Base-by-base conservation (phyloP, 768 basidiomycete genomes). In the Ramaria rubella region DNA sequence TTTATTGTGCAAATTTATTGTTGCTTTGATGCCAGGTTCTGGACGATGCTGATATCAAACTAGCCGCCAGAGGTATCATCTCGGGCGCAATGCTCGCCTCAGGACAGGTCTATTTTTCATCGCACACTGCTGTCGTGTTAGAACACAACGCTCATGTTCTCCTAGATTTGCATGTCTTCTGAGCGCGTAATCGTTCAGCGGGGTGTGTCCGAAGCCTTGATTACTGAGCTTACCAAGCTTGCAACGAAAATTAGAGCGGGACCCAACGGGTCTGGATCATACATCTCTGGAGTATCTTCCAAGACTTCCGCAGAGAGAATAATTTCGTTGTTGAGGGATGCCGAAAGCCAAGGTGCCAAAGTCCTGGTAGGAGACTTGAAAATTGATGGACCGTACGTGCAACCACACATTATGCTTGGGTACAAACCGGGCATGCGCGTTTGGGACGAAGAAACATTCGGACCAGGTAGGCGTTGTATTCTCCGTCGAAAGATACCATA, bases 361-460 rank as follows among this genome's bases (percentile, higher is more conserved):
- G 55, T 80, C 2, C 42, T 80, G 5, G 19, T 76, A 5, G 80
- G 80, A 1, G 76, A 81, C 63, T 45, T 76, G 12, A 61, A 58
- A 38, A 64, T 70, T 31, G 59, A 74, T 3, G 73, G 73, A 1
- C 67, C 75, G 0, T 65, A 79, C 11, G 69, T 82, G n/a, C 73
- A 75, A 57, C 81, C 81, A 21, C 81, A 83, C 65, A 58, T 84
- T 27, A 58, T 82, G 15, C 64, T 61, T 19, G 73, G 70, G n/a
- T 76, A 80, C 42, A 76, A 69, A 57, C 75, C 73, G 1, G 80
- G 74, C 7, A 81, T 78, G 73, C 63, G 69, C 27, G 56, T 80
- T 12, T 84, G 81, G 81, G 73, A 81, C 23, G 63, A 73, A 29
- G 86, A 87, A 67, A 76, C 77, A 1, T 86, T 86, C 65, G 82